Evolutionary conservation across 1,284 basidiomycete species (phyloP).

Genomic region (Meira nashicola): DNA sequence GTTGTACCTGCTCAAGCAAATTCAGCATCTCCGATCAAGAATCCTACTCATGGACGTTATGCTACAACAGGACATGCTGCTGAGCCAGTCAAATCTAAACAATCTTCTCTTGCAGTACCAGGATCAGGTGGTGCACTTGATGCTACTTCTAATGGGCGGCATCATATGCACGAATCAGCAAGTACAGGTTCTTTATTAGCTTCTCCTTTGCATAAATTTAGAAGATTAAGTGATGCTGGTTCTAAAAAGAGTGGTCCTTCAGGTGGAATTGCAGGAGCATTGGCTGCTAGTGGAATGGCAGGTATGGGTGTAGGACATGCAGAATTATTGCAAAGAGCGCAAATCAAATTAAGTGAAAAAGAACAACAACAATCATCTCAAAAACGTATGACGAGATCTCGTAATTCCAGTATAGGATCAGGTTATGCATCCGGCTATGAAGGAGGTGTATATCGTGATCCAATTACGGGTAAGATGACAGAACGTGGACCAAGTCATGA

Average conservation of each 20-base stretch:
- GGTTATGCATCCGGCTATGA: conserved; percentile 19
- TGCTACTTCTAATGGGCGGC: not conserved
- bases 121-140: not conserved
- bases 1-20: not conserved
- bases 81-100: not conserved
- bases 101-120: conserved; percentile 1
- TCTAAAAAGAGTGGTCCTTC: conserved; percentile 17
- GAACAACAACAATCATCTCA: conserved; percentile 1
- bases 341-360: conserved; percentile 15
- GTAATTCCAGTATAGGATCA: conserved; percentile 4
- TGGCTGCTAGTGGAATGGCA: conserved; percentile 38
- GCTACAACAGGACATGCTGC: conserved; percentile 9
- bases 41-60: conserved; percentile 1
- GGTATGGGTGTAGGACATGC: conserved; percentile 39
- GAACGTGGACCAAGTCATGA: conserved; percentile 16
- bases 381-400: not conserved
- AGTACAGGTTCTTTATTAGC: conserved; percentile 6
- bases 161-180: conserved; percentile 8
- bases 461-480: conserved; percentile 26
- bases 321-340: conserved; percentile 16
- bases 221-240: conserved; percentile 32
- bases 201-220: conserved; percentile 22
- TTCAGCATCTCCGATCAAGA: not conserved
- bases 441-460: conserved; percentile 37
- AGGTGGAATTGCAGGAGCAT: conserved; percentile 38